phyloP scores from a whole-genome alignment of 164 flowering plant genomes.

The Stephania cephalantha region DNA sequence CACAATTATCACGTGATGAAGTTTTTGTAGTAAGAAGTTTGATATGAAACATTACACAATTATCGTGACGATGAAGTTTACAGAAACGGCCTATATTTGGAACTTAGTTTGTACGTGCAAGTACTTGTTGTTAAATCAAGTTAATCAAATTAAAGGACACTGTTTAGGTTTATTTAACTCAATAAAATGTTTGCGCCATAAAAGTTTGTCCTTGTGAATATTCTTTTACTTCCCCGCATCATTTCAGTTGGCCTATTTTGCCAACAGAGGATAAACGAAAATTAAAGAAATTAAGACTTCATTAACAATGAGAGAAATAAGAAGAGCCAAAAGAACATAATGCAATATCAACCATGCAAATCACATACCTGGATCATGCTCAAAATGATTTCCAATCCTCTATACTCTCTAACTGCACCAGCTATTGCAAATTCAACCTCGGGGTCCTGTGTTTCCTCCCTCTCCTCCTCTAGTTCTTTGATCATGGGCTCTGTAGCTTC shows the following conservation, averaged over 20 bases:
- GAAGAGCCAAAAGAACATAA: background rate
- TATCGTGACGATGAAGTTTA: background rate
- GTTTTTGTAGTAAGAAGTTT: no score
- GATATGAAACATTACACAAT: background rate
- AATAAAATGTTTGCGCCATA: background rate
- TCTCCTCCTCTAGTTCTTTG: conserved; percentile 94
- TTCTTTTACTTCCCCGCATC: background rate
- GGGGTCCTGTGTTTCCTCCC: conserved; percentile 97
- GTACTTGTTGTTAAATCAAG: background rate
- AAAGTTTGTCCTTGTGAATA: background rate
- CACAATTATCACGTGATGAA: background rate
- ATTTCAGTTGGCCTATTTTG: background rate
- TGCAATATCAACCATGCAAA: conserved; percentile 1
- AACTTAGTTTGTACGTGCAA: background rate
- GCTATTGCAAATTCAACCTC: conserved; percentile 99
- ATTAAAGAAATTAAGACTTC: background rate
- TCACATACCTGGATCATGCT: conserved; percentile 81
- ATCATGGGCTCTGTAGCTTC: conserved; percentile 99
- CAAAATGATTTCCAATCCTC: conserved; percentile 85
- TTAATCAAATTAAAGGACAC: background rate
- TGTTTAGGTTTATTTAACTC: background rate
- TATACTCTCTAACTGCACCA: conserved; percentile 89
- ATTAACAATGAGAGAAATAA: background rate
- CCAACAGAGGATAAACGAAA: background rate
- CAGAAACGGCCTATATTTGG: background rate